Evolutionary conservation across 2,329 filamentous ascomycete genomes (phyloP).

Genomic region (Pestalotiopsis sp.): DNA sequence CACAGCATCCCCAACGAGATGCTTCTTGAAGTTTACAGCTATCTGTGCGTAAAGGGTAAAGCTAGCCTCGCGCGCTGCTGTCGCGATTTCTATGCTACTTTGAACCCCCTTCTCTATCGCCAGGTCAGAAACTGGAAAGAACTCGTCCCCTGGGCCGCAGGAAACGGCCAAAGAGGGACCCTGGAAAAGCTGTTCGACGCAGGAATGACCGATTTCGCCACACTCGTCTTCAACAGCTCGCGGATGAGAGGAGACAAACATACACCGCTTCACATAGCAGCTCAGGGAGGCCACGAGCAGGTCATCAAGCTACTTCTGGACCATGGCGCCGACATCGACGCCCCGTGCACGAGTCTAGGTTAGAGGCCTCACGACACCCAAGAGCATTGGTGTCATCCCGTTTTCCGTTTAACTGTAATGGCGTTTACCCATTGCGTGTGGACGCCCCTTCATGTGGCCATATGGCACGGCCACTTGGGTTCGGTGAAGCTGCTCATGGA

Average conservation of each 20-base stretch:
- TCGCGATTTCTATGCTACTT: constrained; percentile 14
- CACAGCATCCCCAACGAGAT: constrained; percentile 24
- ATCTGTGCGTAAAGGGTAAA: constrained; percentile 17
- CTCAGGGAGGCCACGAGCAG: constrained; percentile 20
- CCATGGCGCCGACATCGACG: constrained; percentile 23
- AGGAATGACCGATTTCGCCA: constrained; percentile 17
- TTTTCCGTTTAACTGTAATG: no score
- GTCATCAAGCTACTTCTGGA: constrained; percentile 23
- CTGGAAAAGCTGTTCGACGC: constrained; percentile 17
- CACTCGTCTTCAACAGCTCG: no score
- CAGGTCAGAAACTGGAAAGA: constrained; percentile 17
- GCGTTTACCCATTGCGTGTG: neutral
- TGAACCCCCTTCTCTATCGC: constrained; percentile 18
- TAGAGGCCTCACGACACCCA: neutral
- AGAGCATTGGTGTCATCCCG: neutral
- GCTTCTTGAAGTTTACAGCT: constrained; percentile 8
- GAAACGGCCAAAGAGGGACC: constrained; percentile 18
- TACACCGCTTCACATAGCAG: constrained; percentile 26
- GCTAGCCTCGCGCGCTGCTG: constrained; percentile 24
- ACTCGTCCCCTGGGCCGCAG: constrained; percentile 22
- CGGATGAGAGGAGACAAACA: no score
- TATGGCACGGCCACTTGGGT: neutral
- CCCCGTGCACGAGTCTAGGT: constrained; percentile 15
- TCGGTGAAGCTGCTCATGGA: neutral
- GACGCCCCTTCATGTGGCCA: constrained; percentile 6